Evolutionary conservation across 345 rosid genomes (phyloP), one percentile per base, ranked within the genome.

Genomic region (Triadica sebifera): DNA sequence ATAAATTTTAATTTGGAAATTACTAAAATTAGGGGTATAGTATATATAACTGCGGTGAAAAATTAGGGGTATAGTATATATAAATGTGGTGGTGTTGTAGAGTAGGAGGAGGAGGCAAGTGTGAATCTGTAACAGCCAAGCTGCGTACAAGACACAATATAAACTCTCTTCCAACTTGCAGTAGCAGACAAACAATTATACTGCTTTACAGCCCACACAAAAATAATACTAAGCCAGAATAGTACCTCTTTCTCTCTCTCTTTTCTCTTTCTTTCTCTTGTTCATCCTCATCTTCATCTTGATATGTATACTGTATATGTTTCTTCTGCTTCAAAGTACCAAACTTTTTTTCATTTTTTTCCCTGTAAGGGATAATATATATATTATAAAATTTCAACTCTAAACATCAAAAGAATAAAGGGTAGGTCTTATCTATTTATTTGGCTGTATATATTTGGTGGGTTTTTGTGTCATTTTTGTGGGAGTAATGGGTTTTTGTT

Each of bases 171-270:
- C 59, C 81, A 73, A 85, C 77, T 87, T 80, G 83, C 89, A 86
- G 90, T 84, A 84, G 45, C 85, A 75, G 88, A 86, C 91, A 86
- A n/a, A 78, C 82, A 47, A 68, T 80, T 75, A 60, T 88, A 74
- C 79, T 77, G 80, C 86, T 83, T 83, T 83, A 83, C 86, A 84
- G 85, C 87, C 87, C 86, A 81, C 83, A 83, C 43, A 61, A 72
- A 74, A 69, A 65, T 41, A 13, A 65, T 66, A 56, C 49, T 56
- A 8, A 73, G 0, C 55, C 24, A 7, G 20, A 12, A 47, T 37
- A 3, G 9, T 29, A 1, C 19, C 1, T 24, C 43, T 16, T n/a
- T 67, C 8, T 72, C 43, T 39, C 25, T 51, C 49, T 17, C 10
- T n/a, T n/a, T n/a, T 29, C 49, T 19, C 34, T 55, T 5, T 74